Base-by-base conservation (phyloP, 1,284 basidiomycete genomes). In the Salmacisia buchloeana region DNA sequence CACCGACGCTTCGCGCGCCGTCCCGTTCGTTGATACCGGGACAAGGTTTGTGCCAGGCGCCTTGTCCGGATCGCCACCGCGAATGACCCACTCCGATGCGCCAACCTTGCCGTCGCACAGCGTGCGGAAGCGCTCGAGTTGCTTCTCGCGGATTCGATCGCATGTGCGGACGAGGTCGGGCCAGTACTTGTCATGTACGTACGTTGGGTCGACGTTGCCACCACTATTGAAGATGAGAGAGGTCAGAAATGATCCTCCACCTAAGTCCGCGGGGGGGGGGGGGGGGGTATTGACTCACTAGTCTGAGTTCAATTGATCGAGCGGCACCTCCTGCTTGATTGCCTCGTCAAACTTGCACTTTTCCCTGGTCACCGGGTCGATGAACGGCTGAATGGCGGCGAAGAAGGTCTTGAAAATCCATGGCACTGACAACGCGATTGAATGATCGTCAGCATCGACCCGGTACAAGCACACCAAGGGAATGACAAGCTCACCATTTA, bases 181-280 rank as follows among this genome's bases (percentile, higher is more conserved):
- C 88, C 90, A 91, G 75, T 90, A 92, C 65, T 84, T 83, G 34
- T 85, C 85, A 72, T 91, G 89, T 0, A 84, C 82, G 71, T 89
- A 91, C 63, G 85, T 63, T 60, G 80, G 74, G 58, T 81, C 73
- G 25, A 76, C 58, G 60, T 71, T 59, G 7, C 74, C 74, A 35
- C 74, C 74, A 56, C 59, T 60, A 39, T 31, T 13, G 38, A 15
- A 33, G 54, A 33, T 4, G 1, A 54, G 25, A 25, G 43, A n/a
- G 18, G n/a, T 33, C 4, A n/a, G 3, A 21, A 12, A 15, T 27
- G 25, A 31, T 13, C 3, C 38, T 29, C 10, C 9, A n/a, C n/a
- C n/a, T n/a, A n/a, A n/a, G n/a, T n/a, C n/a, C n/a, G n/a, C n/a
- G n/a, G 34, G 57, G 31, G 31, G 35, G 35, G 35, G 35, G 15